Percentiles rank a stretch among this genome's conserved stretches.
These are phyloP conservation scores for Remersonia thermophila DNA, from an alignment of 2,329 filamentous ascomycete genomes.

Conservation along the genomic window DNA sequence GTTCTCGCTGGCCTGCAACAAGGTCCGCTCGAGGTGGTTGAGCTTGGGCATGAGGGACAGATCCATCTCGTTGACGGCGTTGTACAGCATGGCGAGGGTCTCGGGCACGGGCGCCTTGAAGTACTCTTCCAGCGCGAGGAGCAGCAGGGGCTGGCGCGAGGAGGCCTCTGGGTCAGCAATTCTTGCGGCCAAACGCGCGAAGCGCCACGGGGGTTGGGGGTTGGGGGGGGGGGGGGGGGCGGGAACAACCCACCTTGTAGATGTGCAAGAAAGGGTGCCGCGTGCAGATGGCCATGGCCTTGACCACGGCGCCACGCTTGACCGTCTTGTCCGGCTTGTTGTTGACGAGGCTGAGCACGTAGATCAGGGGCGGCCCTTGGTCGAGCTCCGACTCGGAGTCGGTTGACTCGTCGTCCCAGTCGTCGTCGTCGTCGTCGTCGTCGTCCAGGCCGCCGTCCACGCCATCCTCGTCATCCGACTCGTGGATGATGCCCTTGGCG, in stretches of 20 bases:
- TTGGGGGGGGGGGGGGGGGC: no score
- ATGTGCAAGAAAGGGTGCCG: slow-evolving; percentile 96
- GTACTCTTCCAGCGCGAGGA: slow-evolving; percentile 90
- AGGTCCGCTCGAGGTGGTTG: slow-evolving; percentile 69
- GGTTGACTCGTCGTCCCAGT: slow-evolving; percentile 40
- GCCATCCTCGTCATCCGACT: slow-evolving; percentile 38
- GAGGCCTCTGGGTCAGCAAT: slow-evolving; percentile 11
- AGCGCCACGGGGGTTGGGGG: not conserved
- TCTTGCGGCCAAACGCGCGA: not conserved
- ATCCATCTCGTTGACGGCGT: slow-evolving; percentile 94
- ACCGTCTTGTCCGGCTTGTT: slow-evolving; percentile 92
- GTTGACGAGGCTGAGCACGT: slow-evolving; percentile 94
- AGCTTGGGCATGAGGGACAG: slow-evolving; percentile 83
- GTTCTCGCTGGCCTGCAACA: slow-evolving; percentile 81
- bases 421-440: slow-evolving; percentile 33
- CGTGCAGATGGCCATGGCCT: slow-evolving; percentile 98
- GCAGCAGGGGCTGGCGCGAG: slow-evolving; percentile 58
- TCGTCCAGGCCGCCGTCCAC: slow-evolving; percentile 32
- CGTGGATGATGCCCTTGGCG: slow-evolving; percentile 25
- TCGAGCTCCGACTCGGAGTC: slow-evolving; percentile 55
- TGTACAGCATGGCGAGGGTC: slow-evolving; percentile 77
- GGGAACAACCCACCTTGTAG: slow-evolving; percentile 77
- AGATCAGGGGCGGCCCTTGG: slow-evolving; percentile 85
- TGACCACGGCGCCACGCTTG: slow-evolving; percentile 87
- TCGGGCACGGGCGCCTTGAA: slow-evolving; percentile 84